Conservation (phyloP, 495 filamentous ascomycete species). For the Penicillium goetzii region DNA sequence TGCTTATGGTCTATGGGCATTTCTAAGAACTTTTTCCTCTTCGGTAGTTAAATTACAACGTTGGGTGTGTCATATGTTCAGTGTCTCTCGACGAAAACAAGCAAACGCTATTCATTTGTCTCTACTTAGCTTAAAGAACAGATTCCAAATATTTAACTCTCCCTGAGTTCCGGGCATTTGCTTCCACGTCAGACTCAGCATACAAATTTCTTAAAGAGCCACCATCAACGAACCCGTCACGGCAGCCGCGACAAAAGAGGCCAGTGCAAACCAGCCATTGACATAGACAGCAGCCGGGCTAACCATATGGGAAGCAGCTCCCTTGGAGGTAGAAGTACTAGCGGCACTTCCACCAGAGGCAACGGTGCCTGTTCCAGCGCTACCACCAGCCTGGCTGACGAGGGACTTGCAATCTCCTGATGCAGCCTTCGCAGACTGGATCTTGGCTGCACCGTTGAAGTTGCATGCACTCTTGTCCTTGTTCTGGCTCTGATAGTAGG, state of each 20-base stretch:
- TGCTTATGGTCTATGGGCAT: background rate
- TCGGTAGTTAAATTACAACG: background rate
- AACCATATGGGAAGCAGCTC: constrained; percentile 41
- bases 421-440: constrained; percentile 48
- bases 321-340: constrained; percentile 35
- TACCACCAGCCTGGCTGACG: constrained; percentile 63
- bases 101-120: background rate
- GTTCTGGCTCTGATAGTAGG: constrained; percentile 65
- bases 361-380: constrained; percentile 64
- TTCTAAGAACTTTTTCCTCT: background rate
- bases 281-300: constrained; percentile 16
- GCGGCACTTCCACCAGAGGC: constrained; percentile 54
- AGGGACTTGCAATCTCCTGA: constrained; percentile 58
- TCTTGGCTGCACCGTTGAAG: constrained; percentile 71
- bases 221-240: constrained; percentile 72
- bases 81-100: background rate
- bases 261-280: constrained; percentile 21
- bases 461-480: constrained; percentile 66
- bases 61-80: background rate
- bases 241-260: constrained; percentile 68
- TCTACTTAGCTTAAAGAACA: background rate
- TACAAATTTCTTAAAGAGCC: constrained; percentile 32
- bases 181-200: background rate
- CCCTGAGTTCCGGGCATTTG: background rate
- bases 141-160: background rate